phyloP scores from a whole-genome alignment of 2,329 filamentous ascomycete species.

The Pleomassaria siparia region DNA sequence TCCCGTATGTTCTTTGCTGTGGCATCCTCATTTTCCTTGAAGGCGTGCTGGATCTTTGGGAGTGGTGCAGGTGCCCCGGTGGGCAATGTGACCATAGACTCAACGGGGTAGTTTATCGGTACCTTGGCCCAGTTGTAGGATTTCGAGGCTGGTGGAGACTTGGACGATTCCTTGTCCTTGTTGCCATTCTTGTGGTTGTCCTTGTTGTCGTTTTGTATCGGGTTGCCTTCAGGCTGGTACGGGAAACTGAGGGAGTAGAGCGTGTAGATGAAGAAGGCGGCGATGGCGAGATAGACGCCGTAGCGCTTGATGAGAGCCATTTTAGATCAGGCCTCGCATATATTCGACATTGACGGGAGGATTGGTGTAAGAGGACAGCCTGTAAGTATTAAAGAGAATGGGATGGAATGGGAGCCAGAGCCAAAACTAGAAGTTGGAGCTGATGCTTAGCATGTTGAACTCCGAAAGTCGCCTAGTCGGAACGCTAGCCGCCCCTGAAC shows the following conservation, averaged over 20 bases:
- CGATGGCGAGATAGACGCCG: slow-evolving; percentile 36
- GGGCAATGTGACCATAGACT: slow-evolving; percentile 40
- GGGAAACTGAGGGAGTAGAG: slow-evolving; percentile 42
- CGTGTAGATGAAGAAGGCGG: slow-evolving; percentile 38
- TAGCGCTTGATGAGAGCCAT: slow-evolving; percentile 47
- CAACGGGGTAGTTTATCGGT: slow-evolving; percentile 44
- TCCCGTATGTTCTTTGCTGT: slow-evolving; percentile 35
- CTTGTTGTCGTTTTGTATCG: neutral
- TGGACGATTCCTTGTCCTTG: slow-evolving; percentile 5
- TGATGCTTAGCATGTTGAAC: slow-evolving; percentile 4
- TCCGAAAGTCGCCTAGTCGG: slow-evolving; percentile 16
- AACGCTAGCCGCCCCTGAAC: neutral
- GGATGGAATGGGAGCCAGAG: too few relatives aligned
- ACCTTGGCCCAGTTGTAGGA: slow-evolving; percentile 45
- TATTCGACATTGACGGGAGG: slow-evolving; percentile 11
- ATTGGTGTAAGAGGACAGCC: neutral
- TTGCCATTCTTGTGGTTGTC: slow-evolving; percentile 2
- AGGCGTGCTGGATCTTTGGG: slow-evolving; percentile 47
- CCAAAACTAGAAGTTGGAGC: neutral
- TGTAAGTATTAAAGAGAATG: neutral
- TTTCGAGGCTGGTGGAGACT: slow-evolving; percentile 13
- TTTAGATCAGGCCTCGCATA: slow-evolving; percentile 15
- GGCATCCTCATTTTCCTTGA: slow-evolving; percentile 40
- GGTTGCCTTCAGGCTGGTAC: slow-evolving; percentile 19
- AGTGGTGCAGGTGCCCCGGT: slow-evolving; percentile 40